Evolutionary conservation across 2,329 filamentous ascomycete species (phyloP).

Genomic region (Cladosporium halotolerans): DNA sequence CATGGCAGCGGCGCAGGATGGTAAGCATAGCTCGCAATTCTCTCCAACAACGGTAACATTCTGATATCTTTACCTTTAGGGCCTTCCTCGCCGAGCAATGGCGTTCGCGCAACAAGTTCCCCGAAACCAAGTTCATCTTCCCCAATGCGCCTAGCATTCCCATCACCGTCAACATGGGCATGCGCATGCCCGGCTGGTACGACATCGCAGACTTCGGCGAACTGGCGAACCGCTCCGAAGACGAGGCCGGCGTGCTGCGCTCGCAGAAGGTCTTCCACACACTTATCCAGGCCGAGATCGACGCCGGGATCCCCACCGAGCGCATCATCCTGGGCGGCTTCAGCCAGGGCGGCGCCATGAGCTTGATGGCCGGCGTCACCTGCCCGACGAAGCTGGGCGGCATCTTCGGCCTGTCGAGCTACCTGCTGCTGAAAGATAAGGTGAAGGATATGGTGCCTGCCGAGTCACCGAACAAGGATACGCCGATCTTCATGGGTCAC

Average conservation of each 20-base stretch:
- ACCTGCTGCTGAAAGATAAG: slow-evolving; percentile 65
- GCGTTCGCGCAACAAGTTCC: slow-evolving; percentile 70
- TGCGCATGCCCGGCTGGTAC: slow-evolving; percentile 83
- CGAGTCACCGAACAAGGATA: slow-evolving; percentile 48
- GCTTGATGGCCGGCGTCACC: slow-evolving; percentile 73
- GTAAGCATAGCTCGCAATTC: slow-evolving; percentile 37
- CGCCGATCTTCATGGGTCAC: slow-evolving; percentile 83
- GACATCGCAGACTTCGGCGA: slow-evolving; percentile 56
- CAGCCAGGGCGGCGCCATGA: slow-evolving; percentile 82
- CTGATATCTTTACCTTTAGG: slow-evolving; percentile 35
- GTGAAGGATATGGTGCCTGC: slow-evolving; percentile 52
- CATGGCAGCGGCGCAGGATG: slow-evolving; percentile 58
- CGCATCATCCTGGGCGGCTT: slow-evolving; percentile 84
- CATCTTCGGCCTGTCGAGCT: slow-evolving; percentile 78
- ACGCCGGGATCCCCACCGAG: slow-evolving; percentile 70
- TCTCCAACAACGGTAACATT: neutral
- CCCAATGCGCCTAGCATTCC: slow-evolving; percentile 84
- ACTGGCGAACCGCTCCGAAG: slow-evolving; percentile 47
- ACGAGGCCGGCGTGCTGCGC: slow-evolving; percentile 66
- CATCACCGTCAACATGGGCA: slow-evolving; percentile 63
- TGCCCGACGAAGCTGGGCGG: slow-evolving; percentile 70
- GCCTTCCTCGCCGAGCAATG: slow-evolving; percentile 79
- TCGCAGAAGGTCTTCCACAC: slow-evolving; percentile 70
- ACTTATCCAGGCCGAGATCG: slow-evolving; percentile 74
- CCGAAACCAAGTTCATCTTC: slow-evolving; percentile 89